Base-by-base conservation (phyloP, 331 rosid genomes). In the Malus hybrid region DNA sequence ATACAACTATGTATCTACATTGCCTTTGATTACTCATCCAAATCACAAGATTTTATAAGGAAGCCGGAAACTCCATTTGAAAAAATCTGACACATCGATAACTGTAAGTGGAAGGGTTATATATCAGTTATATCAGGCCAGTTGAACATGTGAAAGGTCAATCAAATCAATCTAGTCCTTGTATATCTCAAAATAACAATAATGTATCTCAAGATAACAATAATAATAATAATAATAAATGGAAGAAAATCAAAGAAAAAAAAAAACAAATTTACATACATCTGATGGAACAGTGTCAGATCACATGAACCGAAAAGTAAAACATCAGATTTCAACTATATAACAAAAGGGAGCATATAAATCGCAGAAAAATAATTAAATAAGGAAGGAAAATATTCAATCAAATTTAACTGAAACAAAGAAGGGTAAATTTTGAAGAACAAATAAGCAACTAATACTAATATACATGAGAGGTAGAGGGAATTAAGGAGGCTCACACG, bases 401-500 rank as follows among this genome's bases (percentile, higher is more conserved):
- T 64, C 2, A 65, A 36, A 39, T 39, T 36, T 10, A 34, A 19
- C 56, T 15, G n/a, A 15, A 50, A 50, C 56, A 9, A 33, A 31
- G 14, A 65, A 32, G 20, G 70, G 20, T 2, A 65, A 11, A 18
- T 4, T 6, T 33, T 32, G 50, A 32, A 33, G 70, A 33, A 34
- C 20, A 16, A 65, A 65, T 32, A 12, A 65, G 42, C 16, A 65
- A 16, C 4, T 18, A 9, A 34, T 65, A 6, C 9, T 46, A 12
- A 50, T 50, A 15, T 15, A 50, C 56, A 3, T 48, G 32, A n/a
- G 15, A 64, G 24, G 22, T 29, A 31, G 68, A 15, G 10, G 50
- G 9, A 14, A n/a, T 22, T 4, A 16, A 12, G 27, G 69, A 34
- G 42, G 79, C 95, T 90, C 89, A 92, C 97, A 82, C 90, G 92